Evolutionary conservation across 2,329 filamentous ascomycete species (phyloP).

Genomic region (Arthroderma uncinatum): DNA sequence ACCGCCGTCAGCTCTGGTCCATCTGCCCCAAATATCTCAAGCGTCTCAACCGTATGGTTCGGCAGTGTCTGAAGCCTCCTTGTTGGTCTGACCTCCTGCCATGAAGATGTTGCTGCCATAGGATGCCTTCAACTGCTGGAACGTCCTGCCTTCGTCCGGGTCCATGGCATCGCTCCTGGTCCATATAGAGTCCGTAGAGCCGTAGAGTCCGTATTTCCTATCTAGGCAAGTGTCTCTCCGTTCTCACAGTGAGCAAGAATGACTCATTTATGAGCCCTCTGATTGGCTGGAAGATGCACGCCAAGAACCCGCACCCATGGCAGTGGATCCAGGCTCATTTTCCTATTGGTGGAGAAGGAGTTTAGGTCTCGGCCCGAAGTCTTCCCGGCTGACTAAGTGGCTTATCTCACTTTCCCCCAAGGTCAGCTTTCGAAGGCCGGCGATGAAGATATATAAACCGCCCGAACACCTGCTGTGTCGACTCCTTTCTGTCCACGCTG

Average conservation of each 20-base stretch:
- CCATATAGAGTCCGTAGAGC: background rate
- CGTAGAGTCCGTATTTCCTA: background rate
- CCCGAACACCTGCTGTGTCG: background rate
- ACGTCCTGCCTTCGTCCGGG: no score
- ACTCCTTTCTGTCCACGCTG: background rate
- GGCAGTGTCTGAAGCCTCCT: no score
- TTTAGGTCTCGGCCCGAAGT: background rate
- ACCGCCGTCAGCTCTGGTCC: no score
- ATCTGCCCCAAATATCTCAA: no score
- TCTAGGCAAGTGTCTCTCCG: no score
- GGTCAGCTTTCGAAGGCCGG: no score
- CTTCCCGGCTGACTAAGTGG: background rate
- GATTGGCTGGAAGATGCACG: background rate
- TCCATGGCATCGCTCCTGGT: no score
- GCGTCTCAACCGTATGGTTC: no score
- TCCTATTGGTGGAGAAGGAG: background rate
- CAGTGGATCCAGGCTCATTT: background rate
- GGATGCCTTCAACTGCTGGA: no score
- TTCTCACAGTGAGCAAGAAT: constrained; percentile 5
- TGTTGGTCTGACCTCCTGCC: no score
- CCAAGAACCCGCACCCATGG: background rate
- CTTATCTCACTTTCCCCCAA: background rate
- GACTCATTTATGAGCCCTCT: background rate
- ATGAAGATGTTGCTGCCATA: no score
- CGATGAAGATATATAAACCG: background rate